Base-by-base conservation (phyloP, 2,329 filamentous ascomycete genomes). In the Huntiella bhutanensis region DNA sequence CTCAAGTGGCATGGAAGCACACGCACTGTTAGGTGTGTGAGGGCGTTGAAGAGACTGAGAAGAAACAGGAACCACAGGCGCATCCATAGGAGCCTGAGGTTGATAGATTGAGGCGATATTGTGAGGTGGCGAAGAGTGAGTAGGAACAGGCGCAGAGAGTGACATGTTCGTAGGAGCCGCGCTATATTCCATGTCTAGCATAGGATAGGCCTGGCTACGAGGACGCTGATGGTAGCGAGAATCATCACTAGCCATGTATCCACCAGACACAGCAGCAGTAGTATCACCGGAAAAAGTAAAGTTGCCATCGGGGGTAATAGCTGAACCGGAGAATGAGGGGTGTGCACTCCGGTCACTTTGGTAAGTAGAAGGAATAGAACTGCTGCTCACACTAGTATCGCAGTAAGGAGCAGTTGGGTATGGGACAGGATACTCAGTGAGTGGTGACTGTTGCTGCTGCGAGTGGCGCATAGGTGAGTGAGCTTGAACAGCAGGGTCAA, bases 171-270 rank as follows among this genome's bases (percentile, higher is more conserved):
- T n/a, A 13, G 15, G 28, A 32, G 15, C 6, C 60, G 61, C 38
- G 59, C 59, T 50, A 72, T 68, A 73, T 48, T 73, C 78, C 39
- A 80, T 66, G 47, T 75, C 76, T 37, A 84, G 64, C 39, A 79
- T 76, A 1, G 86, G 84, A 52, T 93, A 86, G 0, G 85, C 93
- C 60, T 92, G 85, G 59, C 83, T 91, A 56, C 85, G 72, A 49
- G 82, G 83, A 47, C 84, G 72, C 54, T 81, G 79, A 5, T 28
- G 22, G 53, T 79, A 76, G 54, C 74, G 75, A 45, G 66, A 63
- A 48, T 56, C 57, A 16, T 48, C 54, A 12, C 32, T 57, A 0
- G 59, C 49, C 17, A 64, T 54, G 57, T 87, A 91, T 1, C 75
- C 72, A 45, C 77, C 79, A 17, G 22, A 28, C 2, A 28, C 22